phyloP scores from a whole-genome alignment of 2,329 filamentous ascomycete genomes.

The Lojkania enalia region DNA sequence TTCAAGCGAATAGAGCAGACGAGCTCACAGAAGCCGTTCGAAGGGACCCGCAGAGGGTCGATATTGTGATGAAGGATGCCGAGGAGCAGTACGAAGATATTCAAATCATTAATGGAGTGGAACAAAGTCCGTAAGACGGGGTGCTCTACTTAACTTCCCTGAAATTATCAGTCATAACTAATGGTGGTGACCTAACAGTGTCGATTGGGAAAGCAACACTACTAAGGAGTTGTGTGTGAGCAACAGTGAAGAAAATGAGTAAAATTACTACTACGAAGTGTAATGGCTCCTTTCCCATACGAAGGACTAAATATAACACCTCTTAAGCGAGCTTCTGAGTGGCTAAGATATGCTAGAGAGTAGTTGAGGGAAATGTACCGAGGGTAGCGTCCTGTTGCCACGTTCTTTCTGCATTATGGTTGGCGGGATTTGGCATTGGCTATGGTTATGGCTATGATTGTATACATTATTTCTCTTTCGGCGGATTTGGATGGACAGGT shows the following conservation, averaged over 20 bases:
- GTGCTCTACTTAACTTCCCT: too few species aligned
- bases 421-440: too few species aligned
- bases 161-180: neutral
- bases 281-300: neutral
- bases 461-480: too few species aligned
- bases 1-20: slow-evolving; percentile 67
- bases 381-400: too few species aligned
- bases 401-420: too few species aligned
- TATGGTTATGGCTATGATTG: too few species aligned
- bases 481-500: too few species aligned
- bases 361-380: too few species aligned
- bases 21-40: slow-evolving; percentile 60
- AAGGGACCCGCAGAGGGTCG: neutral
- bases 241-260: neutral
- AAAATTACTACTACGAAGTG: neutral
- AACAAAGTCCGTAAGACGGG: too few species aligned
- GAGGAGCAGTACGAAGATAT: neutral
- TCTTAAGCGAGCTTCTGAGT: too few species aligned
- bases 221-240: too few species aligned
- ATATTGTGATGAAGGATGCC: neutral
- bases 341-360: too few species aligned
- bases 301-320: neutral
- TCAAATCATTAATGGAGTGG: neutral
- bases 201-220: neutral
- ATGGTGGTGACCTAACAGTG: neutral